phyloP scores from a whole-genome alignment of 768 basidiomycete species.

The Boletus eberwhitei region DNA sequence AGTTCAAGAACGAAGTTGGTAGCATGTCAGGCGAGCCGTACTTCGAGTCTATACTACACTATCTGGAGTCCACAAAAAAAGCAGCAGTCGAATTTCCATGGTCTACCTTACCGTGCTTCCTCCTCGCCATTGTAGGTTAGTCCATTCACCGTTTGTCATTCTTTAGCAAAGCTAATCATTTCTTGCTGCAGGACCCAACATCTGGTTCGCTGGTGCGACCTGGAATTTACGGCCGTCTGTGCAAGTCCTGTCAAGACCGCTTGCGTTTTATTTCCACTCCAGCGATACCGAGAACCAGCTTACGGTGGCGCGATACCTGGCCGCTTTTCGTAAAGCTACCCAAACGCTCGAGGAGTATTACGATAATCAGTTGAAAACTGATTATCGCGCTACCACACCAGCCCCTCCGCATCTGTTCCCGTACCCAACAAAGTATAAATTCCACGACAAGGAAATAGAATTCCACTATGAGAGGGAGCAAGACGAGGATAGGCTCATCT shows the following conservation, averaged over 20 bases:
- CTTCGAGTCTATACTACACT: slow-evolving; percentile 22
- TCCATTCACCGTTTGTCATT: background rate
- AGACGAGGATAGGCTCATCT: background rate
- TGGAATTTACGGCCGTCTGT: slow-evolving; percentile 22
- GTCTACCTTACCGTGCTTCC: slow-evolving; percentile 28
- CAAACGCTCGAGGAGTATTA: slow-evolving; percentile 25
- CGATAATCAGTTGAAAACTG: background rate
- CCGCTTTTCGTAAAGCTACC: slow-evolving; percentile 26
- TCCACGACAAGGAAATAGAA: background rate
- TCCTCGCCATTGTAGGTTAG: slow-evolving; percentile 24
- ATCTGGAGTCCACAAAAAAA: slow-evolving; percentile 15
- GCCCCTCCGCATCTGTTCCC: background rate
- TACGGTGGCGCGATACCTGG: slow-evolving; percentile 18
- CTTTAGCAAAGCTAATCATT: background rate
- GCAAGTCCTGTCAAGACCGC: slow-evolving; percentile 23
- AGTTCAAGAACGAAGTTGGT: slow-evolving; percentile 23
- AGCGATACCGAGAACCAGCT: slow-evolving; percentile 10
- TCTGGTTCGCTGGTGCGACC: slow-evolving; percentile 27
- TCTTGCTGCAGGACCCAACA: slow-evolving; percentile 18
- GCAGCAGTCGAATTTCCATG: background rate
- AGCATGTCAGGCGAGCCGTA: slow-evolving; percentile 21
- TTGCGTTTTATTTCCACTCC: slow-evolving; percentile 24
- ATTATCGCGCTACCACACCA: background rate
- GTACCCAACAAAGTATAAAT: background rate
- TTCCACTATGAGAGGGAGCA: background rate